These are phyloP conservation scores for Stellera chamaejasme DNA, from an alignment of 345 rosid species.

Conservation along the genomic window DNA sequence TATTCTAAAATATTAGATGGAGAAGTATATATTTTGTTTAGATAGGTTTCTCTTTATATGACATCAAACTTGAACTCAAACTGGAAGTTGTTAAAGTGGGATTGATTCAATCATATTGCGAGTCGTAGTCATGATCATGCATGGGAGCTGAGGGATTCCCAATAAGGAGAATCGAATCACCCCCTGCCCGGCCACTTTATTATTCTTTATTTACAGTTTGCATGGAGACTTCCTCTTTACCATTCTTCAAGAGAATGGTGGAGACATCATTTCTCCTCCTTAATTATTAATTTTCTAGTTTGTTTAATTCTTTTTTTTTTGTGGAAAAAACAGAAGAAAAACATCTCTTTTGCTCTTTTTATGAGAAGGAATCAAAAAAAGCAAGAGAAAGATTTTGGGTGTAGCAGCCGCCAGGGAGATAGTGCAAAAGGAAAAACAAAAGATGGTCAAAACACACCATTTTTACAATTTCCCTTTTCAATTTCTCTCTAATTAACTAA, in stretches of 20 bases:
- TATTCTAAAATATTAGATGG: too few species aligned
- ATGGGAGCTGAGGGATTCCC: constrained; percentile 38
- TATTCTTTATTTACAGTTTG: constrained; percentile 37
- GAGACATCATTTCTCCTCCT: constrained; percentile 23
- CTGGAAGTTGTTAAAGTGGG: too few species aligned
- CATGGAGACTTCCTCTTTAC: constrained; percentile 26
- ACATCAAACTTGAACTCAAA: too few species aligned
- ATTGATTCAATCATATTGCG: neutral
- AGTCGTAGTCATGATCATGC: constrained; percentile 36
- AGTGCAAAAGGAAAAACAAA: constrained; percentile 21
- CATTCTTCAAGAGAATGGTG: constrained; percentile 59
- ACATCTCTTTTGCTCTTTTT: neutral
- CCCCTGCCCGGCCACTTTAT: constrained; percentile 15
- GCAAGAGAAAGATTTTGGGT: neutral
- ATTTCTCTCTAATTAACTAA: too few species aligned
- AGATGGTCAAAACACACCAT: constrained; percentile 39
- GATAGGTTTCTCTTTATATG: too few species aligned
- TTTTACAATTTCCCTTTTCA: constrained; percentile 15
- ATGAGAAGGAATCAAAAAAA: neutral
- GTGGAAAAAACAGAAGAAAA: neutral
- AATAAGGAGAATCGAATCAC: constrained; percentile 36
- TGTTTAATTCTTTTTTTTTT: neutral
- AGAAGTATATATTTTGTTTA: too few species aligned
- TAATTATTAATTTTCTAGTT: neutral
- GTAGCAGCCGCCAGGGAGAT: constrained; percentile 21